phyloP scores from a whole-genome alignment of 129 eudicot species.

The Helianthus tuberosus region DNA sequence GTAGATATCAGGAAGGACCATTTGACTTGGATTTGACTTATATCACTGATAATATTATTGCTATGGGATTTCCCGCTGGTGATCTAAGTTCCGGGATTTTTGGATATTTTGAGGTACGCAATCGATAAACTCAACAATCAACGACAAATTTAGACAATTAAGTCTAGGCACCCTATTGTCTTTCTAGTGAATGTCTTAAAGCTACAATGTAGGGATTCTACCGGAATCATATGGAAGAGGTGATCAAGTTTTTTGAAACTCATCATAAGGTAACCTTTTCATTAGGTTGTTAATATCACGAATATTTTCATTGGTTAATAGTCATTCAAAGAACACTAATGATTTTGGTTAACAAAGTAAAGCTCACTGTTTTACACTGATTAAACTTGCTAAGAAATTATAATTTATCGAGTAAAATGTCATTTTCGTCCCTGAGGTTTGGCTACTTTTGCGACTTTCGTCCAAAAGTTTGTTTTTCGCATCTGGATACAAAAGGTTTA shows the following conservation, averaged over 20 bases:
- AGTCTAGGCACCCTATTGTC: slow-evolving; percentile 9
- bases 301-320: not conserved
- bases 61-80: slow-evolving; percentile 99
- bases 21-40: slow-evolving; percentile 98
- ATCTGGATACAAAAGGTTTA: no score
- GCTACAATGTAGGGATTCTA: slow-evolving; percentile 77
- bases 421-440: no score
- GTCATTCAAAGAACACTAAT: not conserved
- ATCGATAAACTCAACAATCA: slow-evolving; percentile 19
- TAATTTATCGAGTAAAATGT: not conserved
- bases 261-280: slow-evolving; percentile 70
- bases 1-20: slow-evolving; percentile 99
- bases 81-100: slow-evolving; percentile 92
- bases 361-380: not conserved
- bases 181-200: slow-evolving; percentile 27
- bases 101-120: slow-evolving; percentile 88
- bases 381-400: not conserved
- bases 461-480: no score
- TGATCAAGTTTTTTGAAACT: slow-evolving; percentile 91
- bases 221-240: slow-evolving; percentile 98
- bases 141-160: slow-evolving; percentile 5
- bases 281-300: not conserved
- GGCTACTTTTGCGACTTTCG: no score
- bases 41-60: slow-evolving; percentile 90
- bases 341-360: not conserved